Percentiles rank a stretch among this genome's conserved stretches.
Evolutionary conservation across 495 filamentous ascomycete species (phyloP).

Genomic region (Xylaria flabelliformis): DNA sequence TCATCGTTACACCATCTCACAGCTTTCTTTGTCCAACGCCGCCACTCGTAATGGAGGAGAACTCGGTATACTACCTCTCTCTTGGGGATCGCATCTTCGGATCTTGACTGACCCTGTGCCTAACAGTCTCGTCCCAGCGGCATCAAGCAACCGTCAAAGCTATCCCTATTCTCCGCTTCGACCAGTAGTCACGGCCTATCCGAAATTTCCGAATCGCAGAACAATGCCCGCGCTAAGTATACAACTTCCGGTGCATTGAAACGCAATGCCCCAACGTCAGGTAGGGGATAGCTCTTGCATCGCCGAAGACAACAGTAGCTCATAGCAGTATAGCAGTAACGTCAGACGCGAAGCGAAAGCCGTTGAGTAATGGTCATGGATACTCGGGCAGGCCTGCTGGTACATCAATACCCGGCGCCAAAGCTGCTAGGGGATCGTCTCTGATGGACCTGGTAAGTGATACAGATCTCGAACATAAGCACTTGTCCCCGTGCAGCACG

Average conservation of each 20-base stretch:
- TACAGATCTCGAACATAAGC: neutral
- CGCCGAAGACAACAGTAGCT: slow-evolving; percentile 3
- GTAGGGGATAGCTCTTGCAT: slow-evolving; percentile 36
- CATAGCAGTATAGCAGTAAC: slow-evolving; percentile 42
- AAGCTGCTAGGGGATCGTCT: slow-evolving; percentile 32
- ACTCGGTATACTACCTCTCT: slow-evolving; percentile 43
- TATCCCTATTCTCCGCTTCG: slow-evolving; percentile 27
- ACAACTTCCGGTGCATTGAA: slow-evolving; percentile 50
- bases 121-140: slow-evolving; percentile 29
- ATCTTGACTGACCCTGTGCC: slow-evolving; percentile 20
- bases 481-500: neutral
- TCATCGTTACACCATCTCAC: neutral
- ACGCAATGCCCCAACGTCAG: slow-evolving; percentile 44
- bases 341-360: slow-evolving; percentile 64
- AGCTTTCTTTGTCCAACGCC: slow-evolving; percentile 27
- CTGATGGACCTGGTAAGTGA: slow-evolving; percentile 35
- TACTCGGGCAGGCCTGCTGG: slow-evolving; percentile 39
- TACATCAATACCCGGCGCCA: slow-evolving; percentile 20
- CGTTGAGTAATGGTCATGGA: slow-evolving; percentile 62
- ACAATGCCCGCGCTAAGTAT: slow-evolving; percentile 68
- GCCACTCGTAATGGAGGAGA: slow-evolving; percentile 53
- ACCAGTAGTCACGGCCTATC: slow-evolving; percentile 36
- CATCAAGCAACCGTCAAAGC: slow-evolving; percentile 22
- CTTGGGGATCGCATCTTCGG: neutral
- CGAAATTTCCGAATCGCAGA: slow-evolving; percentile 64